A percentile compares a stretch with the other conserved stretches of the same genome.
These are phyloP conservation scores for Paramyrothecium roridum DNA, from an alignment of 2,329 filamentous ascomycete genomes.

Conservation along the genomic window DNA sequence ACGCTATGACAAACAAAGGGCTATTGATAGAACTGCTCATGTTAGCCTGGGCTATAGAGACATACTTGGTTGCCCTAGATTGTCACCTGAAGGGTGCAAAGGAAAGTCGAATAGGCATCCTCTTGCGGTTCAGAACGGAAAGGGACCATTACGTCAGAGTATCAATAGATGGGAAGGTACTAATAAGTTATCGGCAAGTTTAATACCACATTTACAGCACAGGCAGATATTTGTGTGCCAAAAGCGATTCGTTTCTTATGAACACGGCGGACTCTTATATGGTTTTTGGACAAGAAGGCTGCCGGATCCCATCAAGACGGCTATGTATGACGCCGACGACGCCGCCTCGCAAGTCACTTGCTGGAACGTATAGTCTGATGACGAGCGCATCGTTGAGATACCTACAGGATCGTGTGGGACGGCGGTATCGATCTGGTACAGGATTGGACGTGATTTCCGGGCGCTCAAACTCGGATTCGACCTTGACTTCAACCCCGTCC, in stretches of 20 bases:
- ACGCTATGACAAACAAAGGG: constrained; percentile 5
- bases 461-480: constrained; percentile 7
- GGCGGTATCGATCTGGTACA: constrained; percentile 2
- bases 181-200: not conserved
- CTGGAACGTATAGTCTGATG: constrained; percentile 3
- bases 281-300: not conserved
- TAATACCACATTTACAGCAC: not conserved
- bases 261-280: not conserved
- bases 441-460: not conserved
- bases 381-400: constrained; percentile 1
- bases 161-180: not conserved
- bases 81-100: not conserved
- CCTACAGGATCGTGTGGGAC: constrained; percentile 4
- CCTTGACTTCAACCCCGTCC: constrained; percentile 4
- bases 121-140: not conserved
- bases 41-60: constrained; percentile 6
- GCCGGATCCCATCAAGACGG: not conserved
- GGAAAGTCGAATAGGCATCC: not conserved
- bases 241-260: not conserved
- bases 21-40: constrained; percentile 6
- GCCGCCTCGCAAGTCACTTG: not conserved
- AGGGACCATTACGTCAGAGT: not conserved
- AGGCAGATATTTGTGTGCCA: not conserved
- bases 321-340: not conserved
- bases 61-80: constrained; percentile 5